These are phyloP conservation scores for Stephania cephalantha DNA, from an alignment of 164 flowering plant species.

Conservation along the genomic window DNA sequence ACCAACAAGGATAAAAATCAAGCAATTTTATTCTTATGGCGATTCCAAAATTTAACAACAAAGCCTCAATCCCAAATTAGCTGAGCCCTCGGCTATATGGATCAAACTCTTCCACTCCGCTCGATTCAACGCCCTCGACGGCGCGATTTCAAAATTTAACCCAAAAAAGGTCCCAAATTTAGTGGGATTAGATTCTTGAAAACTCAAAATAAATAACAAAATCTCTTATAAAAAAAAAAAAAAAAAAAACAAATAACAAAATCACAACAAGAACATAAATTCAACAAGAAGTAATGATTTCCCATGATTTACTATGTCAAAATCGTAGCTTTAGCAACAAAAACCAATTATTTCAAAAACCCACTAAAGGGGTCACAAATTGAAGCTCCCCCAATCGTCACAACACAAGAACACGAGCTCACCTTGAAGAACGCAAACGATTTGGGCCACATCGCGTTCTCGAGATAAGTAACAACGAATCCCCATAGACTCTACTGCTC, in stretches of 20 bases:
- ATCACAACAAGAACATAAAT: background rate
- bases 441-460: conserved; percentile 11
- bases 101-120: too few species aligned
- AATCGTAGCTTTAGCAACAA: background rate
- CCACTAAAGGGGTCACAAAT: background rate
- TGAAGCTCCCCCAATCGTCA: background rate
- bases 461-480: conserved; percentile 13
- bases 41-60: too few species aligned
- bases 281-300: conserved; percentile 1
- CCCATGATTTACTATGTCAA: background rate
- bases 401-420: background rate
- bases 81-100: too few species aligned
- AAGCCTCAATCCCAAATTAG: too few species aligned
- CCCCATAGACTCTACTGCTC: conserved; percentile 5
- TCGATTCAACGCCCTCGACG: too few species aligned
- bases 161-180: too few species aligned
- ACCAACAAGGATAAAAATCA: too few species aligned
- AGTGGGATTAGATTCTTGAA: too few species aligned
- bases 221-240: background rate
- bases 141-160: too few species aligned
- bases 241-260: background rate
- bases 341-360: background rate
- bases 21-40: too few species aligned
- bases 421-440: conserved; percentile 28
- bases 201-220: background rate